Evolutionary conservation across 129 eudicot genomes (phyloP).

Genomic region (Oenanthe sinensis): DNA sequence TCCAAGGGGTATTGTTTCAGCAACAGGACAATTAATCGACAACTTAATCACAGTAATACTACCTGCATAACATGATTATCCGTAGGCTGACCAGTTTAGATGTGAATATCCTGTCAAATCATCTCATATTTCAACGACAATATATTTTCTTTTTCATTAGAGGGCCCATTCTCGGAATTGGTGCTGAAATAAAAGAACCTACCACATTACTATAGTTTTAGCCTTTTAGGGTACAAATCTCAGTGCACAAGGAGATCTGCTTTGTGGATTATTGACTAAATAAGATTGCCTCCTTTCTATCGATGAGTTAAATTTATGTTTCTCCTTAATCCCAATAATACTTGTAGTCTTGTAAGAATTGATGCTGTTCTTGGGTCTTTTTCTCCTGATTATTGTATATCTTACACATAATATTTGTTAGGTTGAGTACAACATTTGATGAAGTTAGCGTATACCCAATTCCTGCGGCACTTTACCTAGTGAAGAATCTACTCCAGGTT

Average conservation of each 20-base stretch:
- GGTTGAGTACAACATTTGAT: conserved; percentile 84
- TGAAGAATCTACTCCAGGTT: conserved; percentile 95
- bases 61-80: not conserved
- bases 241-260: not conserved
- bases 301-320: not conserved
- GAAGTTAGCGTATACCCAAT: conserved; percentile 94
- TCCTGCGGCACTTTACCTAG: conserved; percentile 96
- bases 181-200: not conserved
- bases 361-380: not conserved
- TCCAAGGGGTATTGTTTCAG: not conserved
- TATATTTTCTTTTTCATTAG: not conserved
- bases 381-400: not conserved
- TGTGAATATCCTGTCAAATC: not conserved
- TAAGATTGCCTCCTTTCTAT: not conserved
- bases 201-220: not conserved
- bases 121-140: not conserved
- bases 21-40: not conserved
- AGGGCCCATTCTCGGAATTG: not conserved
- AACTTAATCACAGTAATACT: not conserved
- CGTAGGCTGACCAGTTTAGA: not conserved
- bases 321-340: not conserved
- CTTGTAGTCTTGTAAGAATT: not conserved
- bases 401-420: conserved; percentile 16
- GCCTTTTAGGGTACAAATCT: not conserved
- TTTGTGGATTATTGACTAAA: not conserved